Conservation (phyloP, 768 basidiomycete genomes). For the Leccinum olivaceopallidum region DNA sequence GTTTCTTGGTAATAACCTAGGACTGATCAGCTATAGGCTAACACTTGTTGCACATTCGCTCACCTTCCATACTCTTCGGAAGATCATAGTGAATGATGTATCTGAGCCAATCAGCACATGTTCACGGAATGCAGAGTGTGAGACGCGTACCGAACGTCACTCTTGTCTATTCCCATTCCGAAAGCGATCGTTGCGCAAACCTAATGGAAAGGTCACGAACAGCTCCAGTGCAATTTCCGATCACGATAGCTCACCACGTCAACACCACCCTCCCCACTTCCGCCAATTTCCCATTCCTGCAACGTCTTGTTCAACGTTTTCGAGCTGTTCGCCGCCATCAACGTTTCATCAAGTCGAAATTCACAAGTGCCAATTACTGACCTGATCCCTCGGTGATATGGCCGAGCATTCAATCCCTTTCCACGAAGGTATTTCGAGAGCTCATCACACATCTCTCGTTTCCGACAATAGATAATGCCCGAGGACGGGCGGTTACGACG, state of each 20-base stretch:
- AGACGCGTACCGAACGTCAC: constrained; percentile 59
- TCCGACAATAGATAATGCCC: constrained; percentile 81
- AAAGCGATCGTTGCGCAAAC: constrained; percentile 83
- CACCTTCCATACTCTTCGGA: constrained; percentile 83
- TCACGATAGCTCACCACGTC: constrained; percentile 54
- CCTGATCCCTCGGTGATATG: constrained; percentile 76
- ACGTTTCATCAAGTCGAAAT: neutral
- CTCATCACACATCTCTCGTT: constrained; percentile 62
- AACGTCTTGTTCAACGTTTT: constrained; percentile 51
- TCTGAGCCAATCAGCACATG: constrained; percentile 31
- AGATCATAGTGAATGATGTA: constrained; percentile 84
- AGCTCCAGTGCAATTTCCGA: neutral
- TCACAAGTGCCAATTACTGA: constrained; percentile 26
- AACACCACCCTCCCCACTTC: constrained; percentile 50
- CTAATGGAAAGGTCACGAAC: constrained; percentile 32
- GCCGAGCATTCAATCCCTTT: constrained; percentile 64
- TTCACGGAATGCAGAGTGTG: neutral
- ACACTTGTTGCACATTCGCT: constrained; percentile 1
- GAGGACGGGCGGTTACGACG: constrained; percentile 60
- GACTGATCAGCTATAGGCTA: constrained; percentile 2
- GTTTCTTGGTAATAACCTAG: constrained; percentile 88
- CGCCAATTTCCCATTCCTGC: constrained; percentile 61
- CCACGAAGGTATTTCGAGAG: constrained; percentile 62
- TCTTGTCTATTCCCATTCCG: constrained; percentile 86
- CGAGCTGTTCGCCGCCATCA: constrained; percentile 33